Evolutionary conservation across 2,329 filamentous ascomycete genomes (phyloP).

Genomic region (Penicillium capsulatum): DNA sequence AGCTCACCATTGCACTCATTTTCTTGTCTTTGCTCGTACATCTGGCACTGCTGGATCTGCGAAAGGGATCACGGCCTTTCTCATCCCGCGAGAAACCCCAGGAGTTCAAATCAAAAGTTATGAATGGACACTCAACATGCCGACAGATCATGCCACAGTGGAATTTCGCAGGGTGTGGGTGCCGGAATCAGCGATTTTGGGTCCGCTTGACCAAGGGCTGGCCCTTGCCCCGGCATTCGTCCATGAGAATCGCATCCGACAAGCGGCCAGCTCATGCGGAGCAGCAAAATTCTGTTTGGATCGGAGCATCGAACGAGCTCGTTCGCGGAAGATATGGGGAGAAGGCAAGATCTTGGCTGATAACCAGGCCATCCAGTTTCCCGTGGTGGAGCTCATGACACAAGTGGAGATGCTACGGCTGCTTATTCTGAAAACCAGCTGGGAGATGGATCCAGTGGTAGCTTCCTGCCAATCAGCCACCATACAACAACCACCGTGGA

Average conservation of each 20-base stretch:
- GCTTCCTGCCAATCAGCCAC: slow-evolving; percentile 28
- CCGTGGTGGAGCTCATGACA: slow-evolving; percentile 58
- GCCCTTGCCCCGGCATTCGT: slow-evolving; percentile 62
- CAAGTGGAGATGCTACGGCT: slow-evolving; percentile 60
- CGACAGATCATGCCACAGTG: slow-evolving; percentile 61
- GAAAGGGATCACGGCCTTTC: slow-evolving; percentile 58
- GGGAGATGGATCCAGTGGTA: slow-evolving; percentile 54
- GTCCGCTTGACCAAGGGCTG: slow-evolving; percentile 52
- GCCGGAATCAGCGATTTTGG: slow-evolving; percentile 51
- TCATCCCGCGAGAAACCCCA: slow-evolving; percentile 51
- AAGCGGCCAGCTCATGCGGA: slow-evolving; percentile 51
- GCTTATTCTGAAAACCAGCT: slow-evolving; percentile 58
- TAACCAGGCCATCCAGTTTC: slow-evolving; percentile 63
- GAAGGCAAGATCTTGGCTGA: slow-evolving; percentile 26
- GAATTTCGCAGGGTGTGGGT: slow-evolving; percentile 56
- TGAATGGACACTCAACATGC: slow-evolving; percentile 65
- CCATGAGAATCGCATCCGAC: slow-evolving; percentile 62
- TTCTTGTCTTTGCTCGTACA: slow-evolving; percentile 59
- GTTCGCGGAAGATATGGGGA: slow-evolving; percentile 41
- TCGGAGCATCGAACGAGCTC: slow-evolving; percentile 54
- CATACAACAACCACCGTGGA: slow-evolving; percentile 36
- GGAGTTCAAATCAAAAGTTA: slow-evolving; percentile 56
- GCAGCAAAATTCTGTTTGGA: slow-evolving; percentile 58
- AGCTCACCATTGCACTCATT: slow-evolving; percentile 59
- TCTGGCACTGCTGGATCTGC: slow-evolving; percentile 51